phyloP scores from a whole-genome alignment of 2,329 filamentous ascomycete species.

The Penicillium sp. region DNA sequence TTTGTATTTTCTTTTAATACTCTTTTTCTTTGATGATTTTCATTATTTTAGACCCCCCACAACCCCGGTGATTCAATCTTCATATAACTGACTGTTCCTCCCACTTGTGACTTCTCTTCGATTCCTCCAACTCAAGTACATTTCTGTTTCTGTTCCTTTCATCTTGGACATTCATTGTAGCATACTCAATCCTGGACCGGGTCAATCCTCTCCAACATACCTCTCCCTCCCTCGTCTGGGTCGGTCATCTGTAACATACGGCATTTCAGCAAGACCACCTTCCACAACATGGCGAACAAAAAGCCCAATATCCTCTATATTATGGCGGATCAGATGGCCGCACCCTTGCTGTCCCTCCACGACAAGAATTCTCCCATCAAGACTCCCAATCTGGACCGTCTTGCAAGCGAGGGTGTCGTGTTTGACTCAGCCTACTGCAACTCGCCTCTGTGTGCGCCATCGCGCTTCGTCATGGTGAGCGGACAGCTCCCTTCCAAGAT shows the following conservation, averaged over 20 bases:
- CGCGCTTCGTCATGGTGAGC: constrained; percentile 89
- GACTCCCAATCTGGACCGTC: constrained; percentile 79
- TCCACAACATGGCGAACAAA: constrained; percentile 34
- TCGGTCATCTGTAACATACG: not conserved
- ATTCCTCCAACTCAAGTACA: constrained; percentile 1
- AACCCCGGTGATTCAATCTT: constrained; percentile 7
- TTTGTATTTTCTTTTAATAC: not conserved
- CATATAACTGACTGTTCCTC: constrained; percentile 14
- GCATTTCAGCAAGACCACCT: not conserved
- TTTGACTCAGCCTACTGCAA: constrained; percentile 95
- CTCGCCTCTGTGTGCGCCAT: constrained; percentile 84
- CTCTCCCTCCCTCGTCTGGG: not conserved
- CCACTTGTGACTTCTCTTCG: not conserved
- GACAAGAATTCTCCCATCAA: constrained; percentile 83
- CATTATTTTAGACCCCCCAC: constrained; percentile 12
- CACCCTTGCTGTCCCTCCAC: constrained; percentile 86
- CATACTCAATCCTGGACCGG: not conserved
- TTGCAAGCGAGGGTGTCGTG: constrained; percentile 75
- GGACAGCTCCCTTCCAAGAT: constrained; percentile 89
- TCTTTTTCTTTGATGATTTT: constrained; percentile 6
- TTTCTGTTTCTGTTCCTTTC: constrained; percentile 4
- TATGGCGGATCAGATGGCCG: constrained; percentile 93
- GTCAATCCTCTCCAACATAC: not conserved
- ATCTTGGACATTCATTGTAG: constrained; percentile 1
- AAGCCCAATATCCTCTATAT: constrained; percentile 82